Evolutionary conservation across 495 filamentous ascomycete genomes (phyloP), one percentile per base, ranked within the genome.

Genomic region (Penicillium cosmopolitanum): DNA sequence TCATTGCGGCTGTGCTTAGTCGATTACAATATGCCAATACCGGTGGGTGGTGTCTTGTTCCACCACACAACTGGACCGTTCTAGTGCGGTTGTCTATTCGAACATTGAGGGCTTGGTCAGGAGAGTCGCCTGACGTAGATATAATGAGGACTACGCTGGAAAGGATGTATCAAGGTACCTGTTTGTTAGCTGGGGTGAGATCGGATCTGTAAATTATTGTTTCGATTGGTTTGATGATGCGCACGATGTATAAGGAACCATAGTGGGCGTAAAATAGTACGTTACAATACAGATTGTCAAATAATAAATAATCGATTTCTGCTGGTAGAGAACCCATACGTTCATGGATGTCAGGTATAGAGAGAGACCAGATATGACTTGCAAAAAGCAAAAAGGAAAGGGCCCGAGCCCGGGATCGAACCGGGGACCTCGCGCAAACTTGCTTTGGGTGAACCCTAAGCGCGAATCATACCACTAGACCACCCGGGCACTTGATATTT

Each of bases 401-500:
- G 42, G 42, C 42, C 42, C 42, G 42, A 44, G 42, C 42, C 42
- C 42, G 42, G 42, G 42, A 44, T 44, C 42, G 42, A 44, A 44
- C 42, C 42, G 42, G 42, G 42, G 42, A 44, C 42, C 42, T 44
- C 42, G 42, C 42, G 42, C 42, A 44, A n/a, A 2, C 40, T 15
- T 44, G 42, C 42, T 25, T 34, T 52, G 50, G 50, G 50, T 56
- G 43, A 42, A 43, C 72, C 71, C 74, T 76, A 74, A 77, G 74
- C 73, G 73, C 73, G 74, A 77, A 77, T 77, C 71, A 77, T 77
- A 77, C 74, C 42, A 44, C 42, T 44, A 44, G 42, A 44, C 42
- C 42, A 44, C 42, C 42, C 42, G 42, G 42, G 42, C 42, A 4
- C 1, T 9, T 40, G 11, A 40, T 40, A 40, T 40, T 23, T n/a